Percentiles rank a stretch among this genome's conserved stretches.
Conservation (phyloP, 192 early-diverging fungal species). For the Coemansia brasiliensis region DNA sequence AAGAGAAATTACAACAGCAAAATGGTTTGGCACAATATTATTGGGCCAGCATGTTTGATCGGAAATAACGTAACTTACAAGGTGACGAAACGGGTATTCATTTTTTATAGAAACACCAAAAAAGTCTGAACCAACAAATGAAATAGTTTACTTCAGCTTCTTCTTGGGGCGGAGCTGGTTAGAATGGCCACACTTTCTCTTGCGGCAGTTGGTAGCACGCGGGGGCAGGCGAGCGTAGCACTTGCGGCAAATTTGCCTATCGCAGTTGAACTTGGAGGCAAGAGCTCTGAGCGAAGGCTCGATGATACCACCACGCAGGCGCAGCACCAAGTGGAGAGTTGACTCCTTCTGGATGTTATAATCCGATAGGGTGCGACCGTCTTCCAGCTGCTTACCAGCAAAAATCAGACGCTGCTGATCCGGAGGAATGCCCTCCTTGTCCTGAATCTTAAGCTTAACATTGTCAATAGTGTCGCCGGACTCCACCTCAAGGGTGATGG, state of each 20-base stretch:
- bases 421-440: no score
- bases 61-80: no score
- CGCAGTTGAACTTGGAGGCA: slow-evolving; percentile 99
- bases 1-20: slow-evolving; percentile 62
- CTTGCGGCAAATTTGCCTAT: slow-evolving; percentile 99
- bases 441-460: no score
- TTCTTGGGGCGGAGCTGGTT: slow-evolving; percentile 99
- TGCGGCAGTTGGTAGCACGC: slow-evolving; percentile 99
- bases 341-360: slow-evolving; percentile 99
- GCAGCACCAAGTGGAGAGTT: slow-evolving; percentile 93
- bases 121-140: slow-evolving; percentile 3
- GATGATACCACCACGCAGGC: slow-evolving; percentile 96
- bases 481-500: slow-evolving; percentile 89
- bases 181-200: slow-evolving; percentile 99
- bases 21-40: no score
- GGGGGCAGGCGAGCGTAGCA: slow-evolving; percentile 99
- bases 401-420: no score
- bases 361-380: slow-evolving; percentile 95
- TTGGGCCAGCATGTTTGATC: no score
- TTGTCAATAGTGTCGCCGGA: no score
- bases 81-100: background rate
- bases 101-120: slow-evolving; percentile 12
- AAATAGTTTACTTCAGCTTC: slow-evolving; percentile 84
- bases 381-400: slow-evolving; percentile 99
- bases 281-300: slow-evolving; percentile 98